Evolutionary conservation across 2,329 filamentous ascomycete species (phyloP), one percentile per base, ranked within the genome.

Genomic region (Talaromyces sp.): DNA sequence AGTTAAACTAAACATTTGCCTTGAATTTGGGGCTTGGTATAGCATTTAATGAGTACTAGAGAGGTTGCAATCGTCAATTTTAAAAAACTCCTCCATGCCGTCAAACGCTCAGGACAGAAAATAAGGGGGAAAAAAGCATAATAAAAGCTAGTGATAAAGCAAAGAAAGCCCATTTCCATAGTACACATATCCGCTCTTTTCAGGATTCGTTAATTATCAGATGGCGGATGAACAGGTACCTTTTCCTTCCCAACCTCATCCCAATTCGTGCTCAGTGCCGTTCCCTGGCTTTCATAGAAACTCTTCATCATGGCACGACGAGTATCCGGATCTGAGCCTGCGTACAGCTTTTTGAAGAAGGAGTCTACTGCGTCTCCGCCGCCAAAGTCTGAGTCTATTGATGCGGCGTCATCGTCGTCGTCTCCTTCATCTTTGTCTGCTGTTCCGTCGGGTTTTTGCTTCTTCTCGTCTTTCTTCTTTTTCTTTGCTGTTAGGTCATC

Each of bases 251-350:
- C 83, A 19, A 97, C 93, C 61, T 96, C 89, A 9, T 77, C 75
- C 94, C 94, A 99, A 70, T 93, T 91, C 0, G 94, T 99, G 73
- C 91, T 97, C 52, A 99, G 77, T 2, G 89, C 84, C 0, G 94
- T 99, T 4, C 94, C 94, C 65, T 95, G 94, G 73, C 92, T 97
- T 79, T 99, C 93, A 13, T 85, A 81, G 68, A 90, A 97, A 69
- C 90, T 96, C 83, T 99, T 99, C 85, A 95, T 90, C 94, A 99
- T 99, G 8, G 94, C 94, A 1, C 91, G 85, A 69, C 86, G 85
- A 59, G 90, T 89, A 65, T 99, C 93, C 0, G 87, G 84, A 51
- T 88, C 85, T 0, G 90, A 86, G 36, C 78, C 80, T 62, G 88
- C 85, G 76, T 93, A 97, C 1, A 99, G 79, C 67, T 88, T 86